Conservation (phyloP, 495 filamentous ascomycete genomes). For the Talaromyces stipitatus region DNA sequence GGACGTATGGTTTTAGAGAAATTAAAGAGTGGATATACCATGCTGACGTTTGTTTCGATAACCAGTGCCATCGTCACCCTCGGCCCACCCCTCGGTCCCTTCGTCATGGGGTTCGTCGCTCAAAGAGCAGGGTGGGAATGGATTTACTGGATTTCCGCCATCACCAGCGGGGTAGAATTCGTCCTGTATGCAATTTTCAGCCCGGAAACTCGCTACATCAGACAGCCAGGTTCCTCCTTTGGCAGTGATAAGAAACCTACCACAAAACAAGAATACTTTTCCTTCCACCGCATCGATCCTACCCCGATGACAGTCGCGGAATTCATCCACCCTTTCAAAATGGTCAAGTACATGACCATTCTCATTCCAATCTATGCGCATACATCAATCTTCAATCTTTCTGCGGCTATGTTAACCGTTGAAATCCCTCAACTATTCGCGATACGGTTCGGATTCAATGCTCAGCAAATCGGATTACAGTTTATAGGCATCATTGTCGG, state of each 20-base stretch:
- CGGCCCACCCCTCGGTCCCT: conserved; percentile 20
- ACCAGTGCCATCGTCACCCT: conserved; percentile 22
- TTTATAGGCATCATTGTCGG: conserved; percentile 32
- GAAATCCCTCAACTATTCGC: conserved; percentile 36
- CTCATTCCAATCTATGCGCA: conserved; percentile 28
- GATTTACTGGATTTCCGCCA: conserved; percentile 20
- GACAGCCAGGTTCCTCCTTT: not conserved
- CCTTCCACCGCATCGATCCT: conserved; percentile 38
- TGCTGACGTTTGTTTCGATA: conserved; percentile 14
- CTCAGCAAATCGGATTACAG: conserved; percentile 33
- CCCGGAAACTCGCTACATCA: conserved; percentile 46
- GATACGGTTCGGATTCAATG: conserved; percentile 29
- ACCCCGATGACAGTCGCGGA: conserved; percentile 27
- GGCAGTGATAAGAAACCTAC: not conserved
- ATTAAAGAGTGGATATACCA: conserved; percentile 19
- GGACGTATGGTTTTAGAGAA: conserved; percentile 29
- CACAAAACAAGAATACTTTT: conserved; percentile 27
- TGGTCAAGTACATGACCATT: conserved; percentile 19
- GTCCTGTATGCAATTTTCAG: conserved; percentile 47
- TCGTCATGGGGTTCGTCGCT: conserved; percentile 17
- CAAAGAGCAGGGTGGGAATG: conserved; percentile 9
- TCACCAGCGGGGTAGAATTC: conserved; percentile 43
- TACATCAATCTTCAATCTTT: conserved; percentile 28
- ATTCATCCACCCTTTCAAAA: conserved; percentile 24
- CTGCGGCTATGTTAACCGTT: conserved; percentile 24